Base-by-base conservation (phyloP, 2,329 filamentous ascomycete genomes). In the Fusarium aywerte region DNA sequence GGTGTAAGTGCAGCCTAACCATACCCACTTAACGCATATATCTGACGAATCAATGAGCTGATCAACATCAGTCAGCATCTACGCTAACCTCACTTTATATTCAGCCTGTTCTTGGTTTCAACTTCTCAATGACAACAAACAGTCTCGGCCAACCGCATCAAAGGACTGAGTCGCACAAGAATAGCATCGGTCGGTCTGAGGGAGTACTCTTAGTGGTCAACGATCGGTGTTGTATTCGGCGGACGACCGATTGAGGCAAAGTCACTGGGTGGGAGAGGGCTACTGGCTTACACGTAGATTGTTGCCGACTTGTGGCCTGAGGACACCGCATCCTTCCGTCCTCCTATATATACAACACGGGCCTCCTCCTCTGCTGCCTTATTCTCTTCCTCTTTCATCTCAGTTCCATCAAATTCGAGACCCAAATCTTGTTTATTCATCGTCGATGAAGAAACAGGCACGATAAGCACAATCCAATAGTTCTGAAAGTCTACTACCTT, bases 271-370 rank as follows among this genome's bases (percentile, higher is more conserved):
- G 11, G 12, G 9, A 5, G 20, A 38, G 12, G 10, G 2, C 16
- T 25, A 31, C 31, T 47, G 57, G 58, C 57, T 62, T 61, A 62
- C 32, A 58, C 21, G 31, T 36, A 42, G 12, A 13, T 31, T 29
- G 16, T 25, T 29, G n/a, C 16, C 10, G 40, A 9, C 5, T 62
- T 55, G 31, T 59, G 64, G 67, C 68, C 68, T 70, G 68, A 70
- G 68, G 68, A 70, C 65, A 13, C 65, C n/a, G 52, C 18, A 38
- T 63, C 40, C 53, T 44, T 23, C 48, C 20, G 18, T 3, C 11
- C 3, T 35, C 35, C 36, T 62, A 66, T 70, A 70, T 70, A 70
- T 66, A 45, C 15, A 4, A 25, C 36, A 16, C 27, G 33, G 25
- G 9, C 20, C 53, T 42, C 67, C 47, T 38, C 40, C 15, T 48